A percentile compares a stretch with the other conserved stretches of the same genome.
Conservation (phyloP, 2,329 filamentous ascomycete genomes). For the Zymoseptoria pseudotritici region DNA sequence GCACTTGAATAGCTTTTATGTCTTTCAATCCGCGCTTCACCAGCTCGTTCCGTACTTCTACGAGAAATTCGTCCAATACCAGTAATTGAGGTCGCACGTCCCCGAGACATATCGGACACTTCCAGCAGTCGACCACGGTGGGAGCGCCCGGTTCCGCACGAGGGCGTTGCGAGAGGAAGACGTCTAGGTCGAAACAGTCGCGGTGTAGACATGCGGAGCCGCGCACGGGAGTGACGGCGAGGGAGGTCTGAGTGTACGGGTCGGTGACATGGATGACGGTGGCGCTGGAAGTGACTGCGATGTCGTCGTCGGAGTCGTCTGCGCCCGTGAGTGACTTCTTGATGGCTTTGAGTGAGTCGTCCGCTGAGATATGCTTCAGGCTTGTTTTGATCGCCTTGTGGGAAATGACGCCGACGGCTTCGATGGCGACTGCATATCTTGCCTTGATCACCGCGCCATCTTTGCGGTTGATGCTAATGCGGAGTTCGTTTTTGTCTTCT, state of each 20-base stretch:
- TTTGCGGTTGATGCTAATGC: constrained; percentile 43
- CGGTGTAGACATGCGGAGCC: constrained; percentile 63
- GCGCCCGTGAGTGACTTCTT: constrained; percentile 38
- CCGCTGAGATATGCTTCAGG: constrained; percentile 33
- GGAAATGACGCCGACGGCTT: constrained; percentile 53
- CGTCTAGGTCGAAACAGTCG: constrained; percentile 85
- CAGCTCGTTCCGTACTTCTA: constrained; percentile 50
- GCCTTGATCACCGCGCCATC: constrained; percentile 29
- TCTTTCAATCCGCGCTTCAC: constrained; percentile 27
- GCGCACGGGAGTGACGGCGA: constrained; percentile 67
- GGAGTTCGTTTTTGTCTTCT: constrained; percentile 55
- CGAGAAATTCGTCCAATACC: constrained; percentile 66
- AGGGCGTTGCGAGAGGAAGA: constrained; percentile 62
- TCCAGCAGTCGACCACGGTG: constrained; percentile 62
- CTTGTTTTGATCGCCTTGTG: constrained; percentile 33
- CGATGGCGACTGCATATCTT: constrained; percentile 61
- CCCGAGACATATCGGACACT: constrained; percentile 71
- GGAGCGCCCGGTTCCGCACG: constrained; percentile 31
- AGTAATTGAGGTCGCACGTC: constrained; percentile 71
- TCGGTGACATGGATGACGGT: constrained; percentile 41
- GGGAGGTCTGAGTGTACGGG: constrained; percentile 36
- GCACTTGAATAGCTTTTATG: constrained; percentile 55
- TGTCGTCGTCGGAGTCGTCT: constrained; percentile 43
- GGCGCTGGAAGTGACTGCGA: constrained; percentile 34
- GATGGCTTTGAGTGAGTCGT: constrained; percentile 52